These are phyloP conservation scores for Xylaria sp. DNA, from an alignment of 2,329 filamentous ascomycete species.

Conservation along the genomic window DNA sequence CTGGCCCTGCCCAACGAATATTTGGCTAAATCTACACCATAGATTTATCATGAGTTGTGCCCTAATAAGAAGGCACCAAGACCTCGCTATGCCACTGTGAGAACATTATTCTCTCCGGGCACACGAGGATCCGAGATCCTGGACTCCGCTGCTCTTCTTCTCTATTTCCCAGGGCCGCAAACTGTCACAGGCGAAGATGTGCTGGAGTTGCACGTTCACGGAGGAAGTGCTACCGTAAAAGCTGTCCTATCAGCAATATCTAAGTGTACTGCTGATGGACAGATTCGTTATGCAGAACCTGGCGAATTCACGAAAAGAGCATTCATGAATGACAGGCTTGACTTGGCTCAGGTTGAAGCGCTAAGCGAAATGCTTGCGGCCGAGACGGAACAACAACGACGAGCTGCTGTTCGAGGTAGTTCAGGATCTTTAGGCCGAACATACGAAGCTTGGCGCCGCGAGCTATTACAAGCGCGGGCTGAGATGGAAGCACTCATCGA, in stretches of 20 bases:
- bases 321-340: conserved; percentile 86
- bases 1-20: conserved; percentile 14
- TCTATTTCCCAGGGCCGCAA: conserved; percentile 82
- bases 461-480: conserved; percentile 82
- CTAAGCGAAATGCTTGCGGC: conserved; percentile 71
- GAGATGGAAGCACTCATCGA: conserved; percentile 97
- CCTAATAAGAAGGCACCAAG: conserved; percentile 57
- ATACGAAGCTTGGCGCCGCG: conserved; percentile 85
- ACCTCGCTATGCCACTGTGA: conserved; percentile 72
- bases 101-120: conserved; percentile 72
- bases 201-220: conserved; percentile 93
- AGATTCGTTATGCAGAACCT: conserved; percentile 87
- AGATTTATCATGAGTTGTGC: conserved; percentile 65
- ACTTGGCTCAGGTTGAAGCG: conserved; percentile 83
- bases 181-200: conserved; percentile 94
- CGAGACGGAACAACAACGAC: conserved; percentile 92
- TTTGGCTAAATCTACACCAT: conserved; percentile 36
- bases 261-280: conserved; percentile 51
- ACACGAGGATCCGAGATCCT: conserved; percentile 62
- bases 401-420: conserved; percentile 82
- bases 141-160: conserved; percentile 81
- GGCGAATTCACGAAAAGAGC: conserved; percentile 95
- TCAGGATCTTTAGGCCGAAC: conserved; percentile 74
- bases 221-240: conserved; percentile 86
- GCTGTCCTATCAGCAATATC: conserved; percentile 84